Evolutionary conservation across 1,284 basidiomycete species (phyloP), one percentile per base, ranked within the genome.

Genomic region (Cerioporus squamosus): DNA sequence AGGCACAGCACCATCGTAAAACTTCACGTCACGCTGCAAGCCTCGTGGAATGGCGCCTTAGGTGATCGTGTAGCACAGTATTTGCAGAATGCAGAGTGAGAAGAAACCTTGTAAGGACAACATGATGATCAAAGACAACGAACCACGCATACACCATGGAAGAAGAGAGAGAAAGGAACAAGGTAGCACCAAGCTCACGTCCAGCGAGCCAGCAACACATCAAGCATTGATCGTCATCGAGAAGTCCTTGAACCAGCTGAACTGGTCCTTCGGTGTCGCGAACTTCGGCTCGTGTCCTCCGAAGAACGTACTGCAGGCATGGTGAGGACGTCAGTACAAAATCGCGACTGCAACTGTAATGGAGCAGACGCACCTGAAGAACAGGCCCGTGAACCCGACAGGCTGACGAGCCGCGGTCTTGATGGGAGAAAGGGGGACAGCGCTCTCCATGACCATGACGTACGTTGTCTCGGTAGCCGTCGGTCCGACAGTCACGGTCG

Each of bases 221-320:
- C 55, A 66, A 29, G 55, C 64, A 46, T 78, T 76, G 51, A 78
- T 68, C 40, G 61, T 66, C 64, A 81, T 74, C 36, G 70, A 64
- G 59, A 91, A 92, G 67, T 86, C 86, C 67, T 83, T 89, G 75
- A 91, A 92, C 85, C 87, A 91, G 1, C 81, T 78, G 65, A 85
- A 86, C 70, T 91, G 90, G 69, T 91, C 85, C 62, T 73, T 81
- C 5, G 90, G 88, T 7, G 87, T 85, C 14, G 86, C 87, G 61
- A 84, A 92, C 51, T 79, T 67, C 5, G 73, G 65, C 5, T 84
- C 84, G 61, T 91, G 88, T 0, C 90, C 91, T 22, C 90, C 90
- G 67, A 93, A 93, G 75, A 93, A 93, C 5, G 91, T 91, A 66
- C 90, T 91, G 59, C 22, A n/a, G 46, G 26, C 18, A 12, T 17